Base-by-base conservation (phyloP, 805 yeast species). In the Metschnikowia kunwiensis region DNA sequence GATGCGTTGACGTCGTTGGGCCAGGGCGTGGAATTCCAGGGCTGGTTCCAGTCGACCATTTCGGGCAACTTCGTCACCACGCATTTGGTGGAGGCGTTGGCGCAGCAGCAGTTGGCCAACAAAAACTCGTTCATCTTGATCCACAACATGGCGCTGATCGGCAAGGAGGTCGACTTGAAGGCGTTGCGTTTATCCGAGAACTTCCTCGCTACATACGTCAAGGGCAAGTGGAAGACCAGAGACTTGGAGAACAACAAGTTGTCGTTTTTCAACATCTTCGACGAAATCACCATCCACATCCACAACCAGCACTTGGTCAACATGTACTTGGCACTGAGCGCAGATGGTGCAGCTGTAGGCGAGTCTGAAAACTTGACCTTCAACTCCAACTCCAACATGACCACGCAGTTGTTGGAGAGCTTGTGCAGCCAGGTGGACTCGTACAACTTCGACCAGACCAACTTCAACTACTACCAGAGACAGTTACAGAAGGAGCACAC, bases 401-500 rank as follows among this genome's bases (percentile, higher is more conserved):
- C 72, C 29, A 62, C 70, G 13, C 72, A 68, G 49, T 63, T 68
- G 44, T 75, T 79, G 42, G 89, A 83, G 54, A 74, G 74, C 30
- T 68, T 84, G 47, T 72, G 77, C 55, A 80, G 77, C 43, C 76
- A 86, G 34, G 72, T 85, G 26, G 93, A 85, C 59, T 79, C 82
- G 32, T 79, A 77, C 65, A 81, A 80, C 65, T 80, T 80, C 58
- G 88, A 82, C 57, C 85, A 82, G 58, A 80, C 82, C 49, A 84
- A 80, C 63, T 80, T 82, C 70, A 82, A 83, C 68, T 84, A 81
- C 63, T 83, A 77, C 68, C 93, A 84, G 65, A 78, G 94, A 67
- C 81, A 77, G 51, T 68, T 77, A 42, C 74, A 79, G 31, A 75
- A 87, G 57, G 94, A 85, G 57, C 67, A 72, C 58, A 62, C 78